Percentiles rank a stretch among this genome's conserved stretches.
phyloP scores from a whole-genome alignment of 371 early-diverging fungal species.

The Haplosporangium sp. region DNA sequence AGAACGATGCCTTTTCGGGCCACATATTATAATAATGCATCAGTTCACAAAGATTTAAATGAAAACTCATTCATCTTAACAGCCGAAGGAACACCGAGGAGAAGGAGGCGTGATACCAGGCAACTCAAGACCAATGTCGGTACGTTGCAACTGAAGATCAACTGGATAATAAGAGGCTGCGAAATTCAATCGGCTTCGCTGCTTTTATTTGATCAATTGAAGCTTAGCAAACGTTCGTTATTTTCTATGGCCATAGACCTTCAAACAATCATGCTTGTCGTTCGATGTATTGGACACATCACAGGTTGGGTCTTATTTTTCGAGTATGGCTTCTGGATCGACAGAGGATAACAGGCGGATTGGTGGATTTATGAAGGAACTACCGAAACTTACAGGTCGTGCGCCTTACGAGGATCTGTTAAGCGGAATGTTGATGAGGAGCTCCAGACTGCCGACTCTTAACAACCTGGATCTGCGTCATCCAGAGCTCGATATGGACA shows the following conservation, averaged over 20 bases:
- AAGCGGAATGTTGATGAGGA: slow-evolving; percentile 35
- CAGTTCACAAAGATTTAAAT: too few relatives aligned
- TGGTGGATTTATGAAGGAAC: slow-evolving; percentile 33
- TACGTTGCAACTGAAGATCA: too few relatives aligned
- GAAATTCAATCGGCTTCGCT: too few relatives aligned
- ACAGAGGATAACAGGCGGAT: slow-evolving; percentile 19
- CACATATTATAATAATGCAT: too few relatives aligned
- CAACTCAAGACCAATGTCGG: too few relatives aligned
- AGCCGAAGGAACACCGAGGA: too few relatives aligned
- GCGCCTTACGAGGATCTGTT: slow-evolving; percentile 50
- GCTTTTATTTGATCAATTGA: too few relatives aligned
- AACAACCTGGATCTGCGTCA: slow-evolving; percentile 33
- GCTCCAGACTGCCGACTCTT: slow-evolving; percentile 35
- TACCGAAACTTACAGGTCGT: slow-evolving; percentile 46
- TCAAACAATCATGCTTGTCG: slow-evolving; percentile 47
- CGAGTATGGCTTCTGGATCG: slow-evolving; percentile 15
- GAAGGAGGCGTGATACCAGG: too few relatives aligned
- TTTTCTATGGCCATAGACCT: slow-evolving; percentile 4
- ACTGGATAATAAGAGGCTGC: too few relatives aligned
- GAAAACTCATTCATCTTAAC: too few relatives aligned
- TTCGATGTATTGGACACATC: slow-evolving; percentile 44
- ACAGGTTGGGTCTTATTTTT: slow-evolving; percentile 23
- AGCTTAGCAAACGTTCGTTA: too few relatives aligned
- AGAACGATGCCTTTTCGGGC: too few relatives aligned
- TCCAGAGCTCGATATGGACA: slow-evolving; percentile 43